These are phyloP conservation scores for Prunella vulgaris DNA, from an alignment of 257 asterid species.

Conservation along the genomic window DNA sequence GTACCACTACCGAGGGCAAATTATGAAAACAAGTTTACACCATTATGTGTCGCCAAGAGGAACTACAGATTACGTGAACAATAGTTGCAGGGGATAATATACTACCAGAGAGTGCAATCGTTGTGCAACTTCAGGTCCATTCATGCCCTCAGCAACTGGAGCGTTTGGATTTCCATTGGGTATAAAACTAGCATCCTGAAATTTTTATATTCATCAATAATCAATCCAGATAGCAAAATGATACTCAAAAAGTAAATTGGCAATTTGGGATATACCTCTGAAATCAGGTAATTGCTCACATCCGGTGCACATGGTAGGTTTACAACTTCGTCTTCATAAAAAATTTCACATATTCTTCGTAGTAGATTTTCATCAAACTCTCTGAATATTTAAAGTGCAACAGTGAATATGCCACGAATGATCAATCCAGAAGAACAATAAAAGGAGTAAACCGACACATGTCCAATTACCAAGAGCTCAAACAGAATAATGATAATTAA, in stretches of 20 bases:
- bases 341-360: constrained; percentile 61
- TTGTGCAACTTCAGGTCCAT: constrained; percentile 72
- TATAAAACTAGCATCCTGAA: constrained; percentile 66
- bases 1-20: constrained; percentile 13
- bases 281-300: constrained; percentile 86
- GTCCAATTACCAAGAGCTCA: constrained; percentile 12
- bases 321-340: constrained; percentile 78
- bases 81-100: constrained; percentile 11
- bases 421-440: constrained; percentile 9
- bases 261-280: constrained; percentile 59
- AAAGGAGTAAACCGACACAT: neutral
- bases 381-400: constrained; percentile 32
- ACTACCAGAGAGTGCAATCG: constrained; percentile 54
- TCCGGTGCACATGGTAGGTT: constrained; percentile 84
- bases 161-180: constrained; percentile 60
- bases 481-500: constrained; percentile 15
- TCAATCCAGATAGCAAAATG: constrained; percentile 11
- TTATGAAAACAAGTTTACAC: neutral
- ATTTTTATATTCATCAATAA: constrained; percentile 17
- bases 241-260: neutral
- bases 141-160: constrained; percentile 72
- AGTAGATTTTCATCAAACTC: constrained; percentile 79
- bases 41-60: neutral
- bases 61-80: constrained; percentile 7
- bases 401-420: constrained; percentile 8